A percentile compares a stretch with the other conserved stretches of the same genome.
Evolutionary conservation across 208 protist genomes (phyloP).

Genomic region (Crithidia thermophila): DNA sequence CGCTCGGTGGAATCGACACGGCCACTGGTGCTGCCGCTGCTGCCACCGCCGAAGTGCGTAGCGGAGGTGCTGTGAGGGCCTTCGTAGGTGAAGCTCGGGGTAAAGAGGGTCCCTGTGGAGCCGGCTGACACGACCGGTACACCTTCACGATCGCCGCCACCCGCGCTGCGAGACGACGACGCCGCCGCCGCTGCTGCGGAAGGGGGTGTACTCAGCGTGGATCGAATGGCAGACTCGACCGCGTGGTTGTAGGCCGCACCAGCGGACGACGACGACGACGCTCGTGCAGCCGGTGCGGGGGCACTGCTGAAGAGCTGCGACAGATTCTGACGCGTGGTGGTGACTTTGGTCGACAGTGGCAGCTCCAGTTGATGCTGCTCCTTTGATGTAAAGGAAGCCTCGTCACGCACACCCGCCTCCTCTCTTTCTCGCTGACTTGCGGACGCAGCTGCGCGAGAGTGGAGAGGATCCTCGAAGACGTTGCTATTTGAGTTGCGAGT

Average conservation of each 20-base stretch:
- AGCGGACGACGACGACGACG: not conserved
- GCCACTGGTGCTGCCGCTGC: not conserved
- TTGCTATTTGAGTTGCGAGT: not conserved
- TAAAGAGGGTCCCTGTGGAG: not conserved
- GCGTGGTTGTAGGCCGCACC: not conserved
- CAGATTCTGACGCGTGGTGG: slow-evolving; percentile 22
- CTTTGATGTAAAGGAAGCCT: not conserved
- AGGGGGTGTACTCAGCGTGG: too few species aligned
- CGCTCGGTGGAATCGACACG: not conserved
- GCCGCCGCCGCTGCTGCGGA: too few species aligned
- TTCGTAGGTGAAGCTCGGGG: slow-evolving; percentile 13
- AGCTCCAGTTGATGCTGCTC: not conserved
- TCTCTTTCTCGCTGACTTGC: not conserved
- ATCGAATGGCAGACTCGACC: not conserved
- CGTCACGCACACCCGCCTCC: too few species aligned
- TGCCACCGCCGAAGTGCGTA: not conserved
- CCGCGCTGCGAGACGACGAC: not conserved
- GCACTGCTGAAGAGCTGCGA: slow-evolving; percentile 22
- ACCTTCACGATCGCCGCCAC: too few species aligned
- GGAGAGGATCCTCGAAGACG: not conserved
- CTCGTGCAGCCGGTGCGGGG: not conserved
- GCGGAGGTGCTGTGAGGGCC: not conserved
- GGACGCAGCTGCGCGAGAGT: not conserved
- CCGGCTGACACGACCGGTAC: too few species aligned
- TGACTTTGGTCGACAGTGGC: slow-evolving; percentile 17